Evolutionary conservation across 768 basidiomycete species (phyloP), one percentile per base, ranked within the genome.

Genomic region (Hydnum rufescens): DNA sequence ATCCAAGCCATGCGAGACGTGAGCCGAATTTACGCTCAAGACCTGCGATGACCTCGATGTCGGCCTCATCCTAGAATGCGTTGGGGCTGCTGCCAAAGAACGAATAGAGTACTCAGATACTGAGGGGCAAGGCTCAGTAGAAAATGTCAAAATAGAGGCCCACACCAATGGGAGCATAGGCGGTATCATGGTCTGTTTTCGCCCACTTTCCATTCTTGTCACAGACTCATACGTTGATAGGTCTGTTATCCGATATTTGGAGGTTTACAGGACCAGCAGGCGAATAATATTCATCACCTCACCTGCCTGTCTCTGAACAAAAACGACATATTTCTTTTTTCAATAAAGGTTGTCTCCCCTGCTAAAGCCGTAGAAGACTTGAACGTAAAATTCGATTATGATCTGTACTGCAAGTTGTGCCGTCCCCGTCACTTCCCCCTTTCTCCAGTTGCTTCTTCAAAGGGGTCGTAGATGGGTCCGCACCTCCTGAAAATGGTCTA

Each of bases 191-290:
- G 95, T 92, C 58, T 55, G 75, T 28, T n/a, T 16, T 22, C 53
- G n/a, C 49, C 51, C 29, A 54, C 8, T 57, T 53, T 26, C 16
- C 23, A 3, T 28, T 4, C 5, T 3, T 23, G 13, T 28, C 44
- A 47, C 8, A 13, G 8, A 44, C 44, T 51, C 23, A 39, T 13
- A 39, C 13, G 42, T n/a, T 29, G 31, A 18, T 53, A 89, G 87
- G 85, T 92, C 6, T 95, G 95, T 66, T 99, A 87, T 66, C 95
- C 95, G 1, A 93, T 96, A 58, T 95, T 86, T 60, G 93, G 93
- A 23, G 76, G 71, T 32, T 78, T 55, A 13, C 61, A 96, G 80
- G 95, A 96, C 52, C 95, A 99, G 65, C 93, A 96, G 70, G 83
- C 79, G 58, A 56, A 66, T 51, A 13, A 16, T 28, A 31, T 42